Evolutionary conservation across 2,329 filamentous ascomycete genomes (phyloP).

Genomic region (Ceratocystis cacaofunesta): DNA sequence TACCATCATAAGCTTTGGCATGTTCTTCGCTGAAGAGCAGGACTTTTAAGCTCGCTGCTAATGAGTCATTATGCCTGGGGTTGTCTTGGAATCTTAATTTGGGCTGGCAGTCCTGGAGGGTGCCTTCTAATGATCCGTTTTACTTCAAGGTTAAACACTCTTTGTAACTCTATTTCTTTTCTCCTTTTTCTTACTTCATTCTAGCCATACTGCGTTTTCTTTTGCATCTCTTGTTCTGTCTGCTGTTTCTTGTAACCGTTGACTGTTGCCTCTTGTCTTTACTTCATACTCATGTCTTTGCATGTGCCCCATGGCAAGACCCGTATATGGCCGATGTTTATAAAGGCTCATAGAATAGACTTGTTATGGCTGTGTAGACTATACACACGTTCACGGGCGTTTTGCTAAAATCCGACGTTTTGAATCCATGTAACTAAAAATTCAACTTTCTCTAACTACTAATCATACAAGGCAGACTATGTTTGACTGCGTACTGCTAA

Average conservation of each 20-base stretch:
- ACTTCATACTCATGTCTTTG: not conserved
- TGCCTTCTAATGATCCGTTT: not conserved
- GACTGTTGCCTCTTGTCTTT: not conserved
- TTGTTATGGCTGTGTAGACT: too few relatives aligned
- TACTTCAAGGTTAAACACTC: not conserved
- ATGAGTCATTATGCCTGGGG: not conserved
- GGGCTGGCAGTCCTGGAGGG: not conserved
- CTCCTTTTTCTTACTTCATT: not conserved
- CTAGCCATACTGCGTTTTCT: not conserved
- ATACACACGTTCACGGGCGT: too few relatives aligned
- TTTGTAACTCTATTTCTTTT: not conserved
- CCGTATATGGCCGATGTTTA: too few relatives aligned
- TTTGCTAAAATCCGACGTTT: not conserved
- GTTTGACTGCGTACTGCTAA: not conserved
- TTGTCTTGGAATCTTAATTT: not conserved
- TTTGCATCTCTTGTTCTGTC: not conserved
- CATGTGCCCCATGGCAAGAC: not conserved
- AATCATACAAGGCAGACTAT: not conserved
- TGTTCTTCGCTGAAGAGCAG: constrained; percentile 97
- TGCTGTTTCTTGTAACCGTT: constrained; percentile 1
- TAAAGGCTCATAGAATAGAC: too few relatives aligned
- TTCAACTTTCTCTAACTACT: constrained; percentile 2
- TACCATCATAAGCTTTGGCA: constrained; percentile 92
- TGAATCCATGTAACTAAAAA: not conserved
- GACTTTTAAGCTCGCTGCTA: constrained; percentile 53